phyloP scores from a whole-genome alignment of 306 rosid species.

The Hylodesmum podocarpum region DNA sequence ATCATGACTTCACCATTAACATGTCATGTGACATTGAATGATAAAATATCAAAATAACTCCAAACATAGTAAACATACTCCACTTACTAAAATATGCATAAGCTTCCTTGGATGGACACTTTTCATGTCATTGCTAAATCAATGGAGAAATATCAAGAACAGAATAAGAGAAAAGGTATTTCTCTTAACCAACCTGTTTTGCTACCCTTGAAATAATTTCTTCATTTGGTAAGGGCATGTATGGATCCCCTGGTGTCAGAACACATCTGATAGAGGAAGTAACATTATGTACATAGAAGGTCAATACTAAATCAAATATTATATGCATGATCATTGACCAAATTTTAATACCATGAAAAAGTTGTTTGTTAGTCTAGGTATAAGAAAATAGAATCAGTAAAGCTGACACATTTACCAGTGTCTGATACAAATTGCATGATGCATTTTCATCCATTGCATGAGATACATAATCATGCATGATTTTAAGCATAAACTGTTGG shows the following conservation, averaged over 20 bases:
- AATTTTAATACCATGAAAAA: neutral
- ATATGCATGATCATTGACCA: neutral
- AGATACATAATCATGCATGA: slow-evolving; percentile 1
- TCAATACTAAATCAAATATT: slow-evolving; percentile 6
- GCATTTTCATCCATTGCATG: slow-evolving; percentile 2
- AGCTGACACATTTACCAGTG: neutral
- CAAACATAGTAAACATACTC: neutral
- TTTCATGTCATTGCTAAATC: slow-evolving; percentile 17
- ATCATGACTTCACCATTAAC: slow-evolving; percentile 8
- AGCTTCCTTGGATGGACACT: neutral
- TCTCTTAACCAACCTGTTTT: slow-evolving; percentile 60
- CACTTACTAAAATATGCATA: slow-evolving; percentile 1
- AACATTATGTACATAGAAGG: slow-evolving; percentile 24
- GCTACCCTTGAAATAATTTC: slow-evolving; percentile 86
- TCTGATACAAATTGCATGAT: neutral
- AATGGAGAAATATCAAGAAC: neutral
- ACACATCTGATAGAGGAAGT: slow-evolving; percentile 71
- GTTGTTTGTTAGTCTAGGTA: neutral
- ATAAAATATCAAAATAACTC: neutral
- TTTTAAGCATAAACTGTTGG: neutral
- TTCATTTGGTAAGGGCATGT: slow-evolving; percentile 92
- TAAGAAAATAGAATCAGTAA: neutral
- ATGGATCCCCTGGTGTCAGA: slow-evolving; percentile 97
- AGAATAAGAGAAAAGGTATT: neutral
- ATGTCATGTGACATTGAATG: neutral